Percentiles rank a stretch among this genome's conserved stretches.
Evolutionary conservation across 1,284 basidiomycete genomes (phyloP).

Genomic region (Puccinia polysora): DNA sequence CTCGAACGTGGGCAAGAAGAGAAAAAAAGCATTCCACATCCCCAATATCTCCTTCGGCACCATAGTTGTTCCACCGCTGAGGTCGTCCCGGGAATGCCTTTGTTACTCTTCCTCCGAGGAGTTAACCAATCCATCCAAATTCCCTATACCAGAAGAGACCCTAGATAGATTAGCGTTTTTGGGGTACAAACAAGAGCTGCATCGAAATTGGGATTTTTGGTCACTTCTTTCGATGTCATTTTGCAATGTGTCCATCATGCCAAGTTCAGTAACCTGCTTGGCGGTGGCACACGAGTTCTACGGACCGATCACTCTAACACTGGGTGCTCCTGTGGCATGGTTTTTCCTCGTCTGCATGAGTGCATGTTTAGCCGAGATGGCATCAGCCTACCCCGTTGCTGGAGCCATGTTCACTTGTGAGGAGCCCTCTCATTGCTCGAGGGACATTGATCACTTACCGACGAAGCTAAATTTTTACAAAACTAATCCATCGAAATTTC

Average conservation of each 20-base stretch:
- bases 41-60: too few species aligned
- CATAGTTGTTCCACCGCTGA: too few species aligned
- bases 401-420: constrained; percentile 43
- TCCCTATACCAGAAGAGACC: too few species aligned
- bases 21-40: too few species aligned
- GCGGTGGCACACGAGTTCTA: neutral
- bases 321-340: constrained; percentile 4
- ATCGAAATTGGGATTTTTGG: constrained; percentile 41
- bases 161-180: constrained; percentile 19
- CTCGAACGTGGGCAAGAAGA: too few species aligned
- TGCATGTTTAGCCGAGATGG: constrained; percentile 29
- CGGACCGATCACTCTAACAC: constrained; percentile 5
- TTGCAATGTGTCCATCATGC: constrained; percentile 10
- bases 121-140: too few species aligned
- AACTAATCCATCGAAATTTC: too few species aligned
- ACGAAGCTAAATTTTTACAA: too few species aligned
- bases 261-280: constrained; percentile 5
- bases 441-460: too few species aligned
- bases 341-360: neutral
- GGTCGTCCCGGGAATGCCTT: too few species aligned
- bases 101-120: too few species aligned
- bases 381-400: constrained; percentile 40
- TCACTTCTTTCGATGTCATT: constrained; percentile 34
- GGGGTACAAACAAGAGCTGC: constrained; percentile 37
- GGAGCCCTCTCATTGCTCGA: too few species aligned